Evolutionary conservation across 1,284 basidiomycete species (phyloP).

Genomic region (Tilletiopsis washingtonensis): DNA sequence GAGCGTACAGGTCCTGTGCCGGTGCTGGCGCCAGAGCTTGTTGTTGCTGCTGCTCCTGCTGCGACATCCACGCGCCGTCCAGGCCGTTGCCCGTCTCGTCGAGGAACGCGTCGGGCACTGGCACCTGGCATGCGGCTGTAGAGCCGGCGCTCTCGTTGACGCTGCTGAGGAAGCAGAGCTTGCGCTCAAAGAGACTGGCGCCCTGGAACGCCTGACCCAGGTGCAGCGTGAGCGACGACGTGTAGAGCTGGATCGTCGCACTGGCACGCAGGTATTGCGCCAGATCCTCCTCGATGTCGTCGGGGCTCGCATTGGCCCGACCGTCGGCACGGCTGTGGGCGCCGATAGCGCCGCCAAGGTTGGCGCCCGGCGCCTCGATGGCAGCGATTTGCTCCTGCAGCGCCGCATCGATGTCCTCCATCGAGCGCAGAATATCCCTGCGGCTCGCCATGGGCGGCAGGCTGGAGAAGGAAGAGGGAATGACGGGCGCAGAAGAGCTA

Average conservation of each 20-base stretch:
- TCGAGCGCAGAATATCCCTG: slow-evolving; percentile 33
- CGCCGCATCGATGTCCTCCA: slow-evolving; percentile 32
- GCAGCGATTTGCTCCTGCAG: slow-evolving; percentile 34
- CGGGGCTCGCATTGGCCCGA: slow-evolving; percentile 4
- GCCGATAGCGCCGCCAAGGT: slow-evolving; percentile 14
- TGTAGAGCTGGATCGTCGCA: slow-evolving; percentile 39
- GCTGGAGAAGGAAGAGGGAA: slow-evolving; percentile 16
- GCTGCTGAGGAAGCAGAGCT: slow-evolving; percentile 41
- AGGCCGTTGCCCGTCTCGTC: neutral
- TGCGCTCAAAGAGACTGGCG: slow-evolving; percentile 37
- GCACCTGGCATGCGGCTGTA: slow-evolving; percentile 24
- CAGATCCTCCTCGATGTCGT: slow-evolving; percentile 27
- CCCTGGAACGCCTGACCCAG: slow-evolving; percentile 41
- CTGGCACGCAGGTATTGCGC: slow-evolving; percentile 25
- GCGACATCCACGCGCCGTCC: too few relatives aligned
- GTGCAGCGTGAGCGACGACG: slow-evolving; percentile 35
- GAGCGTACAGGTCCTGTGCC: slow-evolving; percentile 28
- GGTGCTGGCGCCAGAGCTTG: neutral
- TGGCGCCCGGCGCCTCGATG: slow-evolving; percentile 13
- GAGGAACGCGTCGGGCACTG: slow-evolving; percentile 21
- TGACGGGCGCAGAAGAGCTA: neutral
- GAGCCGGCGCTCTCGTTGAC: slow-evolving; percentile 27
- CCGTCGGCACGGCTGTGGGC: neutral
- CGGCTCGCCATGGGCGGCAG: slow-evolving; percentile 21
- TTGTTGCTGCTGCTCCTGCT: neutral